Base-by-base conservation (phyloP, 148 eudicot genomes). In the Hydrangea macrophylla region DNA sequence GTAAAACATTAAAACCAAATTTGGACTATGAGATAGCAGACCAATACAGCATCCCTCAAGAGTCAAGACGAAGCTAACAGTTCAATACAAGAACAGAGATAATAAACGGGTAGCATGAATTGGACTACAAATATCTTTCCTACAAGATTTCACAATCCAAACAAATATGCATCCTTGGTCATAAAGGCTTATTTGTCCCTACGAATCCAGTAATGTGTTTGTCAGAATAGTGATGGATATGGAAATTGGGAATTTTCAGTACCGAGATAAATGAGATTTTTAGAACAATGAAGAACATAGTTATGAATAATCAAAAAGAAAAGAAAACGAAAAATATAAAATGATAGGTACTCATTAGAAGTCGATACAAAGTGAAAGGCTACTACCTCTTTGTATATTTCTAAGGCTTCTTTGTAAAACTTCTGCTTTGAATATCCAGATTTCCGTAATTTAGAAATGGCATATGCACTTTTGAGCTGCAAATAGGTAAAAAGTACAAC, bases 401-500 rank as follows among this genome's bases (percentile, higher is more conserved):
- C 66, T 57, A 81, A 80, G 75, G 97, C 97, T 83, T 94, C 99
- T 9, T 61, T 62, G 64, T 94, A 94, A 80, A 94, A 91, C 76
- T 73, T 75, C 73, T 87, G 75, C 54, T 89, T 94, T 59, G 89
- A 82, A 76, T 94, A 94, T 65, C 99, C 99, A 78, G 78, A 62
- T 80, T 89, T 94, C 55, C 97, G 80, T 70, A 94, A 64, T 65
- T 91, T 88, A 64, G 81, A 64, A 67, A 94, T 75, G 33, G 99
- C 97, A 75, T 88, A 89, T 18, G 97, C 97, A 81, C 81, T 91
- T 86, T 84, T 94, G 51, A 94, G 86, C 99, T 94, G 93, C 76
- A 80, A 77, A 61, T 45, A 61, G 70, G 62, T 39, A 35, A 12
- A 65, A 12, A 62, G 17, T 10, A 32, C 25, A 35, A 74, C 35